Percentiles rank a stretch among this genome's conserved stretches.
Evolutionary conservation across 2,329 filamentous ascomycete genomes (phyloP).

Genomic region (Amauroascus verrucosus): DNA sequence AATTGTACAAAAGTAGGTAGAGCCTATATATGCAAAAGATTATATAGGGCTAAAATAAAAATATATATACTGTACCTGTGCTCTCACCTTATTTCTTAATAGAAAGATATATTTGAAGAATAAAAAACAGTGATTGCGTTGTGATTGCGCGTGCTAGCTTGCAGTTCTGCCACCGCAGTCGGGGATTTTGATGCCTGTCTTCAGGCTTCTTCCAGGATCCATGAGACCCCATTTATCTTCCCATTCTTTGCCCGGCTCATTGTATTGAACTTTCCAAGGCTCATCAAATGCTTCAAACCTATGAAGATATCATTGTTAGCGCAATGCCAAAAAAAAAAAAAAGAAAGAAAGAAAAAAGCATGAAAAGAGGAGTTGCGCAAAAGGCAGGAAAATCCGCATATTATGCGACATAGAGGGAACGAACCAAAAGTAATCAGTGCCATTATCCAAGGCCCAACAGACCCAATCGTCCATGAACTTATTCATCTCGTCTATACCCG

Average conservation of each 20-base stretch:
- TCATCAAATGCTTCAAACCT: conserved; percentile 93
- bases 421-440: conserved; percentile 87
- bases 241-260: conserved; percentile 62
- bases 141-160: no score
- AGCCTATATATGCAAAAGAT: conserved; percentile 1
- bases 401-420: no score
- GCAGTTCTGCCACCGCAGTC: conserved; percentile 70
- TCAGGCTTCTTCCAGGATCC: conserved; percentile 74
- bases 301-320: not conserved
- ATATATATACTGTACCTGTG: conserved; percentile 7
- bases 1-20: not conserved
- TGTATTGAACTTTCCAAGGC: conserved; percentile 78
- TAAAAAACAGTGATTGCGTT: not conserved
- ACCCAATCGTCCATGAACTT: conserved; percentile 79
- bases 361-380: no score
- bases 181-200: conserved; percentile 73
- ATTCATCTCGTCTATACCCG: conserved; percentile 71
- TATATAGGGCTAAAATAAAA: not conserved
- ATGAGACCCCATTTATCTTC: conserved; percentile 94
- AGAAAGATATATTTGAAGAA: not conserved
- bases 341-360: not conserved
- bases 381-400: no score
- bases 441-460: conserved; percentile 66
- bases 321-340: not conserved
- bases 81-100: not conserved